Evolutionary conservation across 805 yeast genomes (phyloP).

Genomic region (Candida cerambycidarum): DNA sequence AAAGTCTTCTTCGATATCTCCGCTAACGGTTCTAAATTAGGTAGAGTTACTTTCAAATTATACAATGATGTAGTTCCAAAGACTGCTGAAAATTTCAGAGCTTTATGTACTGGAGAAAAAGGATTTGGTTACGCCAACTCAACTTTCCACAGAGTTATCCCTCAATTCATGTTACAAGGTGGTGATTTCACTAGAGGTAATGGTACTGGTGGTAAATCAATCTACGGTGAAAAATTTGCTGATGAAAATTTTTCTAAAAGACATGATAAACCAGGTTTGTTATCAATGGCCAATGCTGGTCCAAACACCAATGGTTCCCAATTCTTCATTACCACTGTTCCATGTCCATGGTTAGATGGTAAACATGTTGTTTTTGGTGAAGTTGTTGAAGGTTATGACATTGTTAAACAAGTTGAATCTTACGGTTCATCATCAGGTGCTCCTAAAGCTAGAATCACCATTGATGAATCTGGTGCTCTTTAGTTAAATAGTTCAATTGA

Average conservation of each 20-base stretch:
- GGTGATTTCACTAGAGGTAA: conserved; percentile 59
- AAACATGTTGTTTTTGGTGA: conserved; percentile 79
- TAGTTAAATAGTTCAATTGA: conserved; percentile 15
- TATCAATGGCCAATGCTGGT: conserved; percentile 93
- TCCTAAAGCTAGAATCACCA: conserved; percentile 61
- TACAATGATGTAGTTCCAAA: conserved; percentile 61
- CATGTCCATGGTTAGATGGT: conserved; percentile 77
- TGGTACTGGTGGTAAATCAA: conserved; percentile 92
- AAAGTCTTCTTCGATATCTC: conserved; percentile 81
- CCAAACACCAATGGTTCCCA: conserved; percentile 92
- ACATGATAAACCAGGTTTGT: conserved; percentile 77
- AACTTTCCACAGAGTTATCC: conserved; percentile 95
- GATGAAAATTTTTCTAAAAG: conserved; percentile 70
- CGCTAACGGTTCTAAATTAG: conserved; percentile 71
- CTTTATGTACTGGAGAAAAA: conserved; percentile 87
- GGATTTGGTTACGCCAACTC: conserved; percentile 88
- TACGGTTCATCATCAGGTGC: conserved; percentile 68
- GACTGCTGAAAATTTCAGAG: conserved; percentile 80
- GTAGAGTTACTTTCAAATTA: conserved; percentile 79
- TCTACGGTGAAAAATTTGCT: conserved; percentile 67
- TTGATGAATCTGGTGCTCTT: conserved; percentile 62
- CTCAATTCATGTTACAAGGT: conserved; percentile 94
- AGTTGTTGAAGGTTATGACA: conserved; percentile 62
- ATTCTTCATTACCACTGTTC: conserved; percentile 82
- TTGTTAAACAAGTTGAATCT: conserved; percentile 59